phyloP scores from a whole-genome alignment of 2,329 filamentous ascomycete species.

The Botrytis fabae region DNA sequence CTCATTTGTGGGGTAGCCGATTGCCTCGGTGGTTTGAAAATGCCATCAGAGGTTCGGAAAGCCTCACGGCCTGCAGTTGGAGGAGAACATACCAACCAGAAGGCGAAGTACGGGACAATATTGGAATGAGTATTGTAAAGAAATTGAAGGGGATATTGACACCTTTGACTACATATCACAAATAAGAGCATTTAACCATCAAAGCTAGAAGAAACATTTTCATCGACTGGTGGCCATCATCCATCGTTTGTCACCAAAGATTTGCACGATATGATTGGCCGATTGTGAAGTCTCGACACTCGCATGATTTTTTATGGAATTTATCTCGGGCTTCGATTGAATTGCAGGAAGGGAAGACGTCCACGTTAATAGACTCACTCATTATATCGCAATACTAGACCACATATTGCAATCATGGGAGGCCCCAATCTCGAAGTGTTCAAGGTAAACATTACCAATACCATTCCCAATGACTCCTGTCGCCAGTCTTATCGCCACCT shows the following conservation, averaged over 20 bases:
- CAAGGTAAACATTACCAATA: conserved; percentile 62
- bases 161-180: not conserved
- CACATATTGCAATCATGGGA: conserved; percentile 55
- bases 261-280: conserved; percentile 10
- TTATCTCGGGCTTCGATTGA: not conserved
- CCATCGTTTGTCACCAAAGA: not conserved
- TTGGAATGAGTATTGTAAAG: not conserved
- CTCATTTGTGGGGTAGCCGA: conserved; percentile 15
- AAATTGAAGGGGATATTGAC: not conserved
- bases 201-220: not conserved
- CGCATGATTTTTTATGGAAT: conserved; percentile 11
- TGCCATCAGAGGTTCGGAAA: not conserved
- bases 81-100: not conserved
- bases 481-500: conserved; percentile 10
- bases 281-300: not conserved
- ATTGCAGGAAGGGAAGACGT: not conserved
- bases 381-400: conserved; percentile 1
- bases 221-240: not conserved
- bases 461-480: conserved; percentile 14
- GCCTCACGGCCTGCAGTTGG: not conserved
- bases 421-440: conserved; percentile 92
- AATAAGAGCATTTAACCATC: not conserved
- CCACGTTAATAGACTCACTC: not conserved
- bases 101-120: not conserved
- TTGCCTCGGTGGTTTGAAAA: not conserved